phyloP scores from a whole-genome alignment of 441 rosid species.

The Jatropha podagrica region DNA sequence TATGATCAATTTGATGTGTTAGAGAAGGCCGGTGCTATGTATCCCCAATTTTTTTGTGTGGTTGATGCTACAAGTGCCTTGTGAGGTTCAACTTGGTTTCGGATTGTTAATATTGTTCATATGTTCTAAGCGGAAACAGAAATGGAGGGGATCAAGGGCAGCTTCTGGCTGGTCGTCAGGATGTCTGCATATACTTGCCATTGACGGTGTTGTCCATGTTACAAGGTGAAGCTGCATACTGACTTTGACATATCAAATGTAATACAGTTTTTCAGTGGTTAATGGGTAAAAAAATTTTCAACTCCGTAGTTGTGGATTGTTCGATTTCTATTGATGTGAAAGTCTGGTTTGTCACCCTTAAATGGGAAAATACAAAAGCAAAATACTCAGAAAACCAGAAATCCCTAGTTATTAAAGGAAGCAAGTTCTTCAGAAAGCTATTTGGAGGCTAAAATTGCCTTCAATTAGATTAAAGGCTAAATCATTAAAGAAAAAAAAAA shows the following conservation, averaged over 20 bases:
- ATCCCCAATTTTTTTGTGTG: not conserved
- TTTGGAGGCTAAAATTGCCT: too few species aligned
- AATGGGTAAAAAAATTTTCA: conserved; percentile 5
- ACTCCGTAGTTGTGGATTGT: not conserved
- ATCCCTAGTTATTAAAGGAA: not conserved
- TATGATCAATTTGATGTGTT: not conserved
- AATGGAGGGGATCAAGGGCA: conserved; percentile 1
- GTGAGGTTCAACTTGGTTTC: not conserved
- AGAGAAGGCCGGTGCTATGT: conserved; percentile 5
- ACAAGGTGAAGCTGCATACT: conserved; percentile 12
- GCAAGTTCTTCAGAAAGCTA: not conserved
- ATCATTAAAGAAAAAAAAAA: too few species aligned
- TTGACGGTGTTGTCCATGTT: not conserved
- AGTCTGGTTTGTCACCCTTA: not conserved
- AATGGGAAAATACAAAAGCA: not conserved
- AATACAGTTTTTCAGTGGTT: conserved; percentile 8
- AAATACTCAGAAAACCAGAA: not conserved
- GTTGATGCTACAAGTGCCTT: conserved; percentile 5
- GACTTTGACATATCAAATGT: conserved; percentile 8
- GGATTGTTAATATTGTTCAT: not conserved
- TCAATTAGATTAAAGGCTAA: too few species aligned
- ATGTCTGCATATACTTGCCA: conserved; percentile 16
- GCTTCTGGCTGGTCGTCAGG: conserved; percentile 19
- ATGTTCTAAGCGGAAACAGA: not conserved
- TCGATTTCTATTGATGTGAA: not conserved